These are phyloP conservation scores for Halenospora varia DNA, from an alignment of 495 filamentous ascomycete genomes.

Conservation along the genomic window DNA sequence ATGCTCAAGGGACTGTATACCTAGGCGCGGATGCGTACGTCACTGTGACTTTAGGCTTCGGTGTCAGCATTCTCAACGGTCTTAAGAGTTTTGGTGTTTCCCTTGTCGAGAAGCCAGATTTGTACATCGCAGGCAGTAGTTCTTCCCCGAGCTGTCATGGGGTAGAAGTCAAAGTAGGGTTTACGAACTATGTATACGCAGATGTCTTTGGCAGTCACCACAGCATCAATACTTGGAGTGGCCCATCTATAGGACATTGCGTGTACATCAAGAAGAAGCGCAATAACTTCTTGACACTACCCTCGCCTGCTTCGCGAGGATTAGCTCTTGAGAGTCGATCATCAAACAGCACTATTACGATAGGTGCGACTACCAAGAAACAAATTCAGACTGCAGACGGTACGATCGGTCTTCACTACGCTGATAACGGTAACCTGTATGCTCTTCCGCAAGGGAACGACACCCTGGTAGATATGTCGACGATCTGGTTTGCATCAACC, in stretches of 20 bases:
- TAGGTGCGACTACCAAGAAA: background rate
- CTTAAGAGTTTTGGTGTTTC: background rate
- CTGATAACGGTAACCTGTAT: background rate
- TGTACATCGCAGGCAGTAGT: background rate
- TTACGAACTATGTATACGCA: background rate
- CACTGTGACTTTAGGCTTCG: background rate
- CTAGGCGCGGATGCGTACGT: background rate
- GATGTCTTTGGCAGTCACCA: background rate
- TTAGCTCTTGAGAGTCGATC: too few species aligned
- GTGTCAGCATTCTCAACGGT: background rate
- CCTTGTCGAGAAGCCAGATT: background rate
- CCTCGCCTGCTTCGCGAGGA: background rate
- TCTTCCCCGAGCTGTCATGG: background rate
- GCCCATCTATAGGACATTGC: background rate
- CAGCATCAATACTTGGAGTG: background rate
- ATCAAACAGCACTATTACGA: too few species aligned
- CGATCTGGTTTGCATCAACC: background rate
- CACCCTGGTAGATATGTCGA: constrained; percentile 1
- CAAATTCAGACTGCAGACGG: background rate
- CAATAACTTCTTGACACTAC: background rate
- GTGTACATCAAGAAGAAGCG: background rate
- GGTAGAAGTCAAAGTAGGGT: background rate
- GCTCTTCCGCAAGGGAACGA: background rate
- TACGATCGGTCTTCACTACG: background rate
- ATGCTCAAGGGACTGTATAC: background rate